Evolutionary conservation across 1,284 basidiomycete genomes (phyloP).

Genomic region (Apiotrichum porosum): DNA sequence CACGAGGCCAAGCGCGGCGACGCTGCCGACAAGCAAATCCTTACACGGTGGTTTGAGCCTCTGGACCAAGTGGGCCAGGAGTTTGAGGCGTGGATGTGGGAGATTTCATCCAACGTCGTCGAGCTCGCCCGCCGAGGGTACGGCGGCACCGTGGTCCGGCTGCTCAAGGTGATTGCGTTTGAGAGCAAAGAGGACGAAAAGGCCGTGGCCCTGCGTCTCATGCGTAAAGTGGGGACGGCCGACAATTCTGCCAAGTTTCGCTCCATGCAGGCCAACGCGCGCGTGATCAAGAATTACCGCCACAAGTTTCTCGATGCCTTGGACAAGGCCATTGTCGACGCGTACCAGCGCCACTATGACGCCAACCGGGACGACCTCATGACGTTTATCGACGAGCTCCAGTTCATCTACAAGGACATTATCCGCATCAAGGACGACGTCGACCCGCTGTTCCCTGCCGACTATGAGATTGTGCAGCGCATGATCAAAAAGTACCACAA

Average conservation of each 20-base stretch:
- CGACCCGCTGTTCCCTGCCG: slow-evolving; percentile 84
- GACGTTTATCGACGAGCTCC: slow-evolving; percentile 69
- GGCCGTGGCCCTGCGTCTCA: slow-evolving; percentile 84
- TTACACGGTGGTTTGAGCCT: slow-evolving; percentile 80
- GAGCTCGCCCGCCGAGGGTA: slow-evolving; percentile 75
- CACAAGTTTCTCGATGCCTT: slow-evolving; percentile 82
- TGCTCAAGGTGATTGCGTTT: slow-evolving; percentile 89
- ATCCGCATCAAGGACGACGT: slow-evolving; percentile 83
- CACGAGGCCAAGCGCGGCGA: slow-evolving; percentile 81
- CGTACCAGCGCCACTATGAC: slow-evolving; percentile 67
- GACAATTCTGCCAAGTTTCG: slow-evolving; percentile 86
- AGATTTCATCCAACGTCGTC: slow-evolving; percentile 70
- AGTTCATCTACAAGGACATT: slow-evolving; percentile 92
- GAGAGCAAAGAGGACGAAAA: slow-evolving; percentile 94
- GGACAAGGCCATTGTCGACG: slow-evolving; percentile 66
- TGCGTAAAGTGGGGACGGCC: slow-evolving; percentile 84
- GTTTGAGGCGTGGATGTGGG: slow-evolving; percentile 84
- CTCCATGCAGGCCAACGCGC: slow-evolving; percentile 86
- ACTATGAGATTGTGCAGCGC: slow-evolving; percentile 78
- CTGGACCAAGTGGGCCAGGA: slow-evolving; percentile 71
- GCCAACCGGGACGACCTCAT: slow-evolving; percentile 62
- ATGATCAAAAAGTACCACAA: slow-evolving; percentile 90
- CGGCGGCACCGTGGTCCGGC: slow-evolving; percentile 77
- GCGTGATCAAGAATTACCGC: slow-evolving; percentile 92
- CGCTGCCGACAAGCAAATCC: slow-evolving; percentile 57